phyloP scores from a whole-genome alignment of 2,329 filamentous ascomycete genomes.

The Pyricularia grisea region DNA sequence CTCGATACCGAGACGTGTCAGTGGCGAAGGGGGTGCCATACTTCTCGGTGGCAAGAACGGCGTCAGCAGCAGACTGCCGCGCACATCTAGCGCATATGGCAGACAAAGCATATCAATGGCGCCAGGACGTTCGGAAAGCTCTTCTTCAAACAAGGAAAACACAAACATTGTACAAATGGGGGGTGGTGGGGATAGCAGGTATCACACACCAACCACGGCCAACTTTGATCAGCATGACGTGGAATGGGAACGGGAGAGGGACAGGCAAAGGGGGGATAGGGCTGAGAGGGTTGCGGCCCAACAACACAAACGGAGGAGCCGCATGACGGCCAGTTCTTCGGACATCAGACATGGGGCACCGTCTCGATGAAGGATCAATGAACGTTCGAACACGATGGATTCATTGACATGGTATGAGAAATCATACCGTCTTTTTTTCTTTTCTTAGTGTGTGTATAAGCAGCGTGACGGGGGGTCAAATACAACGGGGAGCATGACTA shows the following conservation, averaged over 20 bases:
- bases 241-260: not conserved
- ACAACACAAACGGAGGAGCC: constrained; percentile 1
- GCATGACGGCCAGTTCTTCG: constrained; percentile 1
- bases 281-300: constrained; percentile 4
- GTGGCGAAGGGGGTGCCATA: constrained; percentile 17
- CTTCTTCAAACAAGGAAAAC: constrained; percentile 17
- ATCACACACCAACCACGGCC: not conserved
- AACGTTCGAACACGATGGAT: not conserved
- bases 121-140: constrained; percentile 14
- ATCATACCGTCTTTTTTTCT: not conserved
- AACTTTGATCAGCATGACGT: not conserved
- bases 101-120: constrained; percentile 17
- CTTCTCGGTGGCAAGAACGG: constrained; percentile 8
- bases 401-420: not conserved
- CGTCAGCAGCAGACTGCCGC: constrained; percentile 16
- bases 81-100: constrained; percentile 17
- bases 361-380: not conserved
- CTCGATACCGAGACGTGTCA: constrained; percentile 20
- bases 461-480: not conserved
- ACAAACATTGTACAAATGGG: not conserved
- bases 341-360: not conserved
- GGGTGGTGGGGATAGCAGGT: not conserved
- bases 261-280: constrained; percentile 5
- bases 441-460: not conserved
- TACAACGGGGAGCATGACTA: not conserved